Evolutionary conservation across 805 yeast genomes (phyloP), one percentile per base, ranked within the genome.

Genomic region (Pichia cephalocereana): DNA sequence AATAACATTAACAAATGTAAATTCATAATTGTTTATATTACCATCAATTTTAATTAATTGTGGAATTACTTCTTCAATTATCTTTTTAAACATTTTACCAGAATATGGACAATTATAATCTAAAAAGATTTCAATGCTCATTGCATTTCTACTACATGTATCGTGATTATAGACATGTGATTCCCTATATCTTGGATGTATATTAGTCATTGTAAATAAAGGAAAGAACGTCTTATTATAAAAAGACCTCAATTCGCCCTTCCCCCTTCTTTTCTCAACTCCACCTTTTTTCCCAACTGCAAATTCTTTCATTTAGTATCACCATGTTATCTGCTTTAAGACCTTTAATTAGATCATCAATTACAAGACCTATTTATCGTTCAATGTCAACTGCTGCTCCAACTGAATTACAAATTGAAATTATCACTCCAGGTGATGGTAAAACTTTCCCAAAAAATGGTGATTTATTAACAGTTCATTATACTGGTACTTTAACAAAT

Each of bases 401-500:
- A 18, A 58, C 66, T 18, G 61, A 59, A 42, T 51, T 66, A 34
- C 57, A 63, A 51, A 61, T 66, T 45, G 70, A 67, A 57, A 61
- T 64, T 44, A 50, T 62, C 44, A 48, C 67, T 40, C 70, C 71
- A 52, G 71, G 97, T 69, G 96, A 91, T 68, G 95, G 93, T 55
- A 76, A 74, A 64, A 83, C 82, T 60, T 90, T 75, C 80, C 97
- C 98, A 64, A 74, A 83, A 68, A 66, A 72, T 39, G 97, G 97
- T 59, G 96, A 90, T 71, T 70, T 74, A 55, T 93, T 91, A 57
- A 83, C 96, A 55, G 91, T 91, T 65, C 97, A 91, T 74, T 91
- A 91, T 80, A 84, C 86, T 46, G 98, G 98, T 61, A 89, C 96
- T 50, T 77, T 91, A 64, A 95, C 87, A 70, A 86, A 86, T 69